A percentile compares a stretch with the other conserved stretches of the same genome.
phyloP scores from a whole-genome alignment of 345 rosid species.

The Ricinus communis region DNA sequence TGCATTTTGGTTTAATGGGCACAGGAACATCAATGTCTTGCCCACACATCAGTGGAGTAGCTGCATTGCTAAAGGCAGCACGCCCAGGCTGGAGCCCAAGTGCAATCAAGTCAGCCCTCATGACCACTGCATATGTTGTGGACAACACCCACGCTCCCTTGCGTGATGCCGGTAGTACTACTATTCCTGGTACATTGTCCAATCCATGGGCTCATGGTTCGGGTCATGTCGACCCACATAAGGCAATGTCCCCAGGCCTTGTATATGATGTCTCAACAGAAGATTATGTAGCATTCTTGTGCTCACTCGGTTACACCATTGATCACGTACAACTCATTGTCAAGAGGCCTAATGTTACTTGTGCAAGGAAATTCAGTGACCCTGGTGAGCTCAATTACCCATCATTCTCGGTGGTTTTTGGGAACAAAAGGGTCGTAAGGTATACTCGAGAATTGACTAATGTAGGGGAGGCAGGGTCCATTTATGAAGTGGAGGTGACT shows the following conservation, averaged over 20 bases:
- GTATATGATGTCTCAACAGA: slow-evolving; percentile 69
- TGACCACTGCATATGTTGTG: slow-evolving; percentile 30
- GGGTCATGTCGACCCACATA: slow-evolving; percentile 79
- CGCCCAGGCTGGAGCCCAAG: slow-evolving; percentile 92
- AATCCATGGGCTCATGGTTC: slow-evolving; percentile 75
- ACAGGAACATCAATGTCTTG: slow-evolving; percentile 96
- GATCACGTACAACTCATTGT: slow-evolving; percentile 62
- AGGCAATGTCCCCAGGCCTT: slow-evolving; percentile 80
- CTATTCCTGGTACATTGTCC: slow-evolving; percentile 34
- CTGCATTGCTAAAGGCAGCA: slow-evolving; percentile 78
- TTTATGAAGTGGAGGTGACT: slow-evolving; percentile 45
- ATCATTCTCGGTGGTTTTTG: slow-evolving; percentile 76
- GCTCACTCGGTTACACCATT: slow-evolving; percentile 63
- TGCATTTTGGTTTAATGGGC: too few relatives aligned
- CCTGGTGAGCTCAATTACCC: slow-evolving; percentile 92
- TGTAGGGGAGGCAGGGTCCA: slow-evolving; percentile 63
- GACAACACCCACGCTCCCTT: slow-evolving; percentile 76
- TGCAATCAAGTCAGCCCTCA: slow-evolving; percentile 83
- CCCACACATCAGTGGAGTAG: slow-evolving; percentile 91
- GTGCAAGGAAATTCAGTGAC: slow-evolving; percentile 52
- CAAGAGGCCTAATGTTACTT: slow-evolving; percentile 60
- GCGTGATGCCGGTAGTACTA: slow-evolving; percentile 57
- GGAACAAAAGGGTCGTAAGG: slow-evolving; percentile 57
- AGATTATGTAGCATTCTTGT: slow-evolving; percentile 70
- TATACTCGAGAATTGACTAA: slow-evolving; percentile 80